Conservation (phyloP, 139 green algal species). For the Chlorella ohadii region DNA sequence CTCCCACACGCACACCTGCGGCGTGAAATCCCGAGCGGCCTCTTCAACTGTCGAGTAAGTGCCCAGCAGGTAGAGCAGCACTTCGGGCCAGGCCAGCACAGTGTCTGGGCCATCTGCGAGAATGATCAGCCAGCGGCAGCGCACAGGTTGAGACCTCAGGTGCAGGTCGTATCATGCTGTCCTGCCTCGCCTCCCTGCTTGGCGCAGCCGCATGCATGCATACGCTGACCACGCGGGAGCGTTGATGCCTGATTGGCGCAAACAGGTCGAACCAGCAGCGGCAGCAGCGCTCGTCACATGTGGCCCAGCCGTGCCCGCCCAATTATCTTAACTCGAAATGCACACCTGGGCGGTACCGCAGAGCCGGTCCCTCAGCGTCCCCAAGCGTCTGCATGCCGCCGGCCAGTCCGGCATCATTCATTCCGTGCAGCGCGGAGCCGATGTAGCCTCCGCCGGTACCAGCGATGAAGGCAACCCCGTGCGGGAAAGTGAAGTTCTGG, state of each 20-base stretch:
- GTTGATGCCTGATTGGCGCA: no score
- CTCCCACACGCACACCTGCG: not conserved
- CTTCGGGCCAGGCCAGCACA: not conserved
- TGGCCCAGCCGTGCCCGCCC: no score
- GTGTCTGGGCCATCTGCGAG: not conserved
- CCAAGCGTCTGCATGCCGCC: not conserved
- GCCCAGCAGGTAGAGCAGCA: slow-evolving; percentile 1
- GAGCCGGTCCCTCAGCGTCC: not conserved
- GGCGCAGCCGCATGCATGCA: no score
- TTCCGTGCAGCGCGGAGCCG: not conserved
- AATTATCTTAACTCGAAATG: not conserved
- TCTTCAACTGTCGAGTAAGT: not conserved
- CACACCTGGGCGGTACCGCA: not conserved
- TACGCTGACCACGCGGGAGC: no score
- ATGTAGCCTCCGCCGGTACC: not conserved
- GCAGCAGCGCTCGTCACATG: no score
- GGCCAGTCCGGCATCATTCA: not conserved
- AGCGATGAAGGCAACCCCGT: not conserved
- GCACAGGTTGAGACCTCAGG: no score
- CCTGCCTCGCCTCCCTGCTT: no score
- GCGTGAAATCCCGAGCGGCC: not conserved
- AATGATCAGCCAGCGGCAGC: no score
- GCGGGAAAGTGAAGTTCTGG: not conserved
- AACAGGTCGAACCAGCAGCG: no score
- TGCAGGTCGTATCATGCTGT: no score